Base-by-base conservation (phyloP, 768 basidiomycete species). In the Panellus pusillus region DNA sequence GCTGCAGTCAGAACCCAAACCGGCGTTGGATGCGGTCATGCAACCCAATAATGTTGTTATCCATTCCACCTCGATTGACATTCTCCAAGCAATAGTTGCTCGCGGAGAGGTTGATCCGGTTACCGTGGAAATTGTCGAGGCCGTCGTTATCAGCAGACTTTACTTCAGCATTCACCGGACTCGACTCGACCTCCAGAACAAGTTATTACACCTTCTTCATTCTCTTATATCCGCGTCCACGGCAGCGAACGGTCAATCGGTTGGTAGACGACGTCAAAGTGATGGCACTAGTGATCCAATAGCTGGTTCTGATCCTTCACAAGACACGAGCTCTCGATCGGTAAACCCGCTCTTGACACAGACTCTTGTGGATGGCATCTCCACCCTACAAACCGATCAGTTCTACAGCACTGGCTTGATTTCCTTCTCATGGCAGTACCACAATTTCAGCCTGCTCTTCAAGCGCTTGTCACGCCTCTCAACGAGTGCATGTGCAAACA, bases 371-470 rank as follows among this genome's bases (percentile, higher is more conserved):
- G 91, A 96, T 64, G 96, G 91, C 3, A 83, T 98, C 43, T 74
- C 85, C 11, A 67, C 75, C 72, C 77, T 9, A 70, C 79, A 28
- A 97, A 96, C 70, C 82, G 86, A 27, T 79, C 92, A 1, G 80
- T 96, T 20, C 68, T 96, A 28, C 95, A 97, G 64, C 92, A 97
- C 62, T 98, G 96, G 96, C 77, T 98, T 24, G 96, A 98, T 66
- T 98, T 99, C 67, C 79, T 98, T 54, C 79, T 96, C 49, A 91
- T 91, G 85, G 91, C 93, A 1, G 73, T 95, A 15, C 86, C 92
- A 4, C 91, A 93, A 61, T 91, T 93, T 65, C 87, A 89, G 53
- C 84, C 85, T 17, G 74, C 81, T 2, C 72, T 91, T 1, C 82
- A 86, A 47, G 74, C 79, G 9, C 78, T 86, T 32, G 75, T 96